phyloP scores from a whole-genome alignment of 2,329 filamentous ascomycete species.

The Fusarium brevicatenulatum region DNA sequence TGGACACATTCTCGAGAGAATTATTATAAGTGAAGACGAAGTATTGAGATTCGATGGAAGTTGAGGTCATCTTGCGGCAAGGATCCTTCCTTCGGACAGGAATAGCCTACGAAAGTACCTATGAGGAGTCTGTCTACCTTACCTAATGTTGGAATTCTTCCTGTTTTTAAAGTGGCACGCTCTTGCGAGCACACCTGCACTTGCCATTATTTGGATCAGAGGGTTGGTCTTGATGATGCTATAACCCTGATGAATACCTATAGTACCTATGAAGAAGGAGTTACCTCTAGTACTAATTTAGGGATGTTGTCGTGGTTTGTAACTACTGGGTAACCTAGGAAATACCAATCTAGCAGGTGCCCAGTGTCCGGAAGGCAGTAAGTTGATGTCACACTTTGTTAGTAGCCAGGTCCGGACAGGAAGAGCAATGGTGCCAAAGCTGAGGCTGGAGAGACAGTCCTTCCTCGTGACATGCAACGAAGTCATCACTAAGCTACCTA shows the following conservation, averaged over 20 bases:
- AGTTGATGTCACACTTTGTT: background rate
- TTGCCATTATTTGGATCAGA: background rate
- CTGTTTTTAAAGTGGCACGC: background rate
- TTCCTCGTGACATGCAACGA: constrained; percentile 5
- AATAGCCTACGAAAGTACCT: background rate
- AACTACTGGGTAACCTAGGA: too few relatives aligned
- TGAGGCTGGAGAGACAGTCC: background rate
- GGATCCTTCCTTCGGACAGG: background rate
- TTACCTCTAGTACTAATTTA: background rate
- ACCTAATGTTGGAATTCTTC: background rate
- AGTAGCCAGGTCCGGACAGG: background rate
- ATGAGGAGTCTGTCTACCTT: background rate
- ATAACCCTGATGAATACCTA: background rate
- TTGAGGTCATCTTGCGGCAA: background rate
- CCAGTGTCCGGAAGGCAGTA: background rate
- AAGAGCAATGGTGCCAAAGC: background rate
- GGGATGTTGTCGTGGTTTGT: background rate
- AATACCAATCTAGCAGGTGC: background rate
- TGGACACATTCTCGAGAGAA: constrained; percentile 29
- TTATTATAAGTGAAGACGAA: constrained; percentile 1
- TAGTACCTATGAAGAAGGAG: background rate
- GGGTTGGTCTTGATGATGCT: background rate
- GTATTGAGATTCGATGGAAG: background rate
- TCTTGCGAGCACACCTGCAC: constrained; percentile 8
- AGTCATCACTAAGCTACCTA: constrained; percentile 2